Evolutionary conservation across 2,329 filamentous ascomycete species (phyloP).

Genomic region (Aspergillus sp.): DNA sequence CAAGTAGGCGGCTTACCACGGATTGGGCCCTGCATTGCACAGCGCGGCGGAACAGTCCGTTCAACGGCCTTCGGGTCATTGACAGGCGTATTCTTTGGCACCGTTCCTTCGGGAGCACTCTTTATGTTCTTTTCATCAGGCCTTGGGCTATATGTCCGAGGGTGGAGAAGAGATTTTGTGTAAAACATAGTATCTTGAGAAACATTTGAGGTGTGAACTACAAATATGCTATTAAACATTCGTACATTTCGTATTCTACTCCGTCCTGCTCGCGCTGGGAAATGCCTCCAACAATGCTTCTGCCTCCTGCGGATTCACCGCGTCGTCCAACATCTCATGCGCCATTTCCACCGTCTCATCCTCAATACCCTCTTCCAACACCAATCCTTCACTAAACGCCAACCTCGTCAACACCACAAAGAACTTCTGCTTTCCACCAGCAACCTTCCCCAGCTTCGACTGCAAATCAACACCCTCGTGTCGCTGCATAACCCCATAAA

Average conservation of each 20-base stretch:
- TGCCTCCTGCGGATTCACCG: constrained; percentile 72
- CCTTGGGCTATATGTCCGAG: constrained; percentile 24
- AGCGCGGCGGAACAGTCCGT: constrained; percentile 46
- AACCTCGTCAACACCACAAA: constrained; percentile 72
- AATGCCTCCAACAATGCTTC: constrained; percentile 51
- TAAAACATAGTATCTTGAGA: not conserved
- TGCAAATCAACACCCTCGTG: constrained; percentile 60
- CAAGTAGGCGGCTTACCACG: constrained; percentile 41
- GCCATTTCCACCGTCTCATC: constrained; percentile 74
- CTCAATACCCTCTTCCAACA: constrained; percentile 70
- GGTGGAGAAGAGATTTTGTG: constrained; percentile 27
- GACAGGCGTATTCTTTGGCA: constrained; percentile 47
- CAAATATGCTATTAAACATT: not conserved
- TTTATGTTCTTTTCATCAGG: constrained; percentile 36
- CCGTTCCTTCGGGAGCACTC: constrained; percentile 21
- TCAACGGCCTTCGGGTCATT: constrained; percentile 46
- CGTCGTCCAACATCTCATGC: constrained; percentile 71
- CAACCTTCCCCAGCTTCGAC: constrained; percentile 61
- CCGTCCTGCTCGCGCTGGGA: constrained; percentile 26
- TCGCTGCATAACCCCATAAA: constrained; percentile 52
- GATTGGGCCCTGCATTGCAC: constrained; percentile 52
- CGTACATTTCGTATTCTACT: constrained; percentile 13
- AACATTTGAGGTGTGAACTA: no score
- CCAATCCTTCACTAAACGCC: constrained; percentile 74
- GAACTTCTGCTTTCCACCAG: constrained; percentile 74